Base-by-base conservation (phyloP, 2,329 filamentous ascomycete species). In the Aspergillus clavatus region DNA sequence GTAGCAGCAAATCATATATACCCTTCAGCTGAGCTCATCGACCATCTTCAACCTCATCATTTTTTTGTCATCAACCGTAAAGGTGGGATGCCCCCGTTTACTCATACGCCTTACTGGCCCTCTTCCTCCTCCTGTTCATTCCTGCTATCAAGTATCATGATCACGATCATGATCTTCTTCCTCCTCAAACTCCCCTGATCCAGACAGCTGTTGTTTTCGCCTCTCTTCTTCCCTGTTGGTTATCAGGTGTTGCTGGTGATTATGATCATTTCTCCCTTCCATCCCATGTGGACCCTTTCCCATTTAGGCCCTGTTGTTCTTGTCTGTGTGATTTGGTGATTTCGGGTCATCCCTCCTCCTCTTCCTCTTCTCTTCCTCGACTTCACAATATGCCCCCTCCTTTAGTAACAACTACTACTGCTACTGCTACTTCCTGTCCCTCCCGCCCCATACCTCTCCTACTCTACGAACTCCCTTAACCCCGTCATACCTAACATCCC, bases 161-260 rank as follows among this genome's bases (percentile, higher is more conserved):
- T n/a, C n/a, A 28, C 23, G 33, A 42, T 51, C 43, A 43, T 43
- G 43, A 45, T 48, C 48, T 44, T 47, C 40, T 31, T 40, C 35
- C 22, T 27, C 38, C 6, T 39, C 19, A 21, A 7, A 22, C 19
- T 38, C 24, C 39, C 48, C 40, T 45, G 43, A 44, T 49, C 38
- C 42, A 50, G 45, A 49, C 46, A 49, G 43, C 42, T 49, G 46
- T 51, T 45, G 31, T 24, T 24, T 27, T 27, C 40, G 10, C n/a
- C 16, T 38, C 19, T 40, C 24, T 18, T 27, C 38, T 27, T 45
- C 36, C 42, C 40, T 40, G 36, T 35, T 24, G 40, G 33, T 16
- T 16, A 29, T 16, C 29, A n/a, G n/a, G n/a, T n/a, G 14, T 33
- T 16, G 29, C 11, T 12, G 18, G 29, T 23, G 10, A 39, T 16